Evolutionary conservation across 2,329 filamentous ascomycete species (phyloP), one percentile per base, ranked within the genome.

Genomic region (Sporothrix protearum): DNA sequence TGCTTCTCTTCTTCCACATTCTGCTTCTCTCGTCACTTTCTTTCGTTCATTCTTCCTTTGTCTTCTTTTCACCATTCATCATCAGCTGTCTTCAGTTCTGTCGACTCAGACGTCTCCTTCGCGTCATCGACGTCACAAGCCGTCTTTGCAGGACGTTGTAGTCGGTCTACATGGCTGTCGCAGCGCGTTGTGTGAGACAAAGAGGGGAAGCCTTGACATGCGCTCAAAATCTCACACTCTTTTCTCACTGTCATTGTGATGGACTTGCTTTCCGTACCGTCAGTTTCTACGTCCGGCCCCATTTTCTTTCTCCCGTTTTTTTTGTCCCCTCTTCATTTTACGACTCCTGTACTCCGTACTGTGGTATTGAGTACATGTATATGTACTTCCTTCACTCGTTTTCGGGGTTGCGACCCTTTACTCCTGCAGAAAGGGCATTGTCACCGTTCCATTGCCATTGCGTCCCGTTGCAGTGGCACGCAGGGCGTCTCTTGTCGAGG

Each of bases 401-500:
- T 53, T 68, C 63, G 42, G 25, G 14, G 33, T 67, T 25, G 63
- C 45, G 61, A 25, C 25, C 22, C 39, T 25, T 25, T n/a, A 3
- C 47, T 63, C 47, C 25, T 42, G n/a, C 3, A 47, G 25, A 4
- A 66, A 47, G 42, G 42, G 14, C 42, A 55, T 10, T 53, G 64
- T 36, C 30, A 67, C 45, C 28, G 63, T 67, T 49, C 51, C 63
- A 67, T 67, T 67, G 42, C 45, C 59, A 64, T 28, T 64, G 36
- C 59, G 63, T 67, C 63, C 63, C 63, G 42, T 67, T 67, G 63
- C 63, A 67, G 45, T 67, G 61, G 39, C 22, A 30, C 42, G 28
- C 59, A 64, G 59, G 59, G 59, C 10, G 16, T 64, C 16, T 25
- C 12, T 8, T 12, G 36, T 14, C 22, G 45, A 22, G 33, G 59